These are phyloP conservation scores for Plantago coronopus DNA, from an alignment of 305 asterid genomes.

Conservation along the genomic window DNA sequence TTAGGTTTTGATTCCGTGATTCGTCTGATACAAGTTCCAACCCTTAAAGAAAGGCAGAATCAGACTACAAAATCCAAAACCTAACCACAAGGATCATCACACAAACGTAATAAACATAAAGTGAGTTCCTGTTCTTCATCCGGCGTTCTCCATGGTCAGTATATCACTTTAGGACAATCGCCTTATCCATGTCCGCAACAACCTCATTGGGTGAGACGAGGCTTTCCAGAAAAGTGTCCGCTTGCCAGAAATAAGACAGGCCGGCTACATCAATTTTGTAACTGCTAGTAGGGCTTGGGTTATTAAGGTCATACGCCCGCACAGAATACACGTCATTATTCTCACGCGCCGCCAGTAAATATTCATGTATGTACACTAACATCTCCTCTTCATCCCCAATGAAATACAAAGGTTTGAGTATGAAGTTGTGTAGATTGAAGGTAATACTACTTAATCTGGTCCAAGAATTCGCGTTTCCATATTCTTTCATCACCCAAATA, in stretches of 20 bases:
- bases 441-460: neutral
- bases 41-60: neutral
- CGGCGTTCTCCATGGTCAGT: too few relatives aligned
- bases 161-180: too few relatives aligned
- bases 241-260: too few relatives aligned
- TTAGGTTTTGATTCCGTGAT: neutral
- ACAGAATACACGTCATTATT: too few relatives aligned
- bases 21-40: conserved; percentile 1
- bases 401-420: neutral
- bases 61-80: neutral
- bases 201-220: too few relatives aligned
- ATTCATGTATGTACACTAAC: neutral
- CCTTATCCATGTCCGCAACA: too few relatives aligned
- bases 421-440: too few relatives aligned
- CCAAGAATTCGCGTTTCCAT: neutral
- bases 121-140: too few relatives aligned
- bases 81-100: conserved; percentile 27
- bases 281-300: neutral
- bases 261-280: neutral
- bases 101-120: too few relatives aligned
- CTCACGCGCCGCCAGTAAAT: neutral
- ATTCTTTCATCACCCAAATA: conserved; percentile 3
- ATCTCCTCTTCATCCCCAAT: neutral
- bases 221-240: too few relatives aligned
- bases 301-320: neutral